Percentiles rank a stretch among this genome's conserved stretches.
Evolutionary conservation across 2,329 filamentous ascomycete genomes (phyloP).

Genomic region (Mycocentrospora acerina): DNA sequence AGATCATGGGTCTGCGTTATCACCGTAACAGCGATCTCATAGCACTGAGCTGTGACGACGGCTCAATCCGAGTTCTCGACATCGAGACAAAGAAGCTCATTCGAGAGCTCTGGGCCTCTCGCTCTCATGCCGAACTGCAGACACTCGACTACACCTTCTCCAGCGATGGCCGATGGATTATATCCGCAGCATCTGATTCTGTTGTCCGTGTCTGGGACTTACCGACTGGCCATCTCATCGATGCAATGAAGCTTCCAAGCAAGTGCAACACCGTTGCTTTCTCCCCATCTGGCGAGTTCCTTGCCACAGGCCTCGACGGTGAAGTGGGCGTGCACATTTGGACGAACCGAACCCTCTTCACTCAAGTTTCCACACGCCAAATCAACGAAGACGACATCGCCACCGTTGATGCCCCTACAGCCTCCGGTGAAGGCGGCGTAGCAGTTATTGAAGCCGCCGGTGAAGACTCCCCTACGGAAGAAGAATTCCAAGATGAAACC

Average conservation of each 20-base stretch:
- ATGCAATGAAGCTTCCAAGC: constrained; percentile 78
- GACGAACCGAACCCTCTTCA: constrained; percentile 92
- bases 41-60: constrained; percentile 85
- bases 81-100: constrained; percentile 88
- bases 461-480: constrained; percentile 52
- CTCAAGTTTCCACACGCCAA: constrained; percentile 80
- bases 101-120: constrained; percentile 77
- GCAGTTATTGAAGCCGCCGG: constrained; percentile 77
- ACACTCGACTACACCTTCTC: constrained; percentile 66
- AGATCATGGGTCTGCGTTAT: constrained; percentile 75
- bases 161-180: constrained; percentile 88
- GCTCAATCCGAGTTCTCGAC: constrained; percentile 85
- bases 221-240: constrained; percentile 91
- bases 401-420: constrained; percentile 67
- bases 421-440: constrained; percentile 78
- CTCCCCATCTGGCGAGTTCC: constrained; percentile 85
- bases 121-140: constrained; percentile 48
- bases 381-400: constrained; percentile 76
- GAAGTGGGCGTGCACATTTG: constrained; percentile 89
- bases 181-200: constrained; percentile 80
- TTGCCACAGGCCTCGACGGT: constrained; percentile 84
- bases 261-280: constrained; percentile 85
- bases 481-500: constrained; percentile 46
- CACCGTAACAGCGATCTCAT: constrained; percentile 82
- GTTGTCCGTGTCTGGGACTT: constrained; percentile 90